Base-by-base conservation (phyloP, 345 rosid species). In the Excoecaria cochinchinensis region DNA sequence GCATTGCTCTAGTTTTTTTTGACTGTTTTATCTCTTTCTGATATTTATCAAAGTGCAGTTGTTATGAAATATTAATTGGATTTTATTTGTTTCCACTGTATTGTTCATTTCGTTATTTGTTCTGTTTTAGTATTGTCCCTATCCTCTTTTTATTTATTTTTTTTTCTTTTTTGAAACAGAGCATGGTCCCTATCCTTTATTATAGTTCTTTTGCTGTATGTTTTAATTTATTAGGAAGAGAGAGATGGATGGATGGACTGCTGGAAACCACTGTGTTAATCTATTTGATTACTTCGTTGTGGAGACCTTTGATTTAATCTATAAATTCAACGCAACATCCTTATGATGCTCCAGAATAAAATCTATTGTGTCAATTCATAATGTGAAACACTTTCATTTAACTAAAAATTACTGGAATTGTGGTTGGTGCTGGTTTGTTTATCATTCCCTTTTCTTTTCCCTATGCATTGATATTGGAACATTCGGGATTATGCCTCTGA, bases 371-470 rank as follows among this genome's bases (percentile, higher is more conserved):
- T 19, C 31, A 31, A 31, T 31, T 31, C 31, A 31, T 31, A 31
- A 31, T 31, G 21, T 56, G 7, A n/a, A 56, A 4, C 4, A 53
- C n/a, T 21, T 56, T 19, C 8, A n/a, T n/a, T 24, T 56, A 19
- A 19, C 25, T 14, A 4, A 1, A 56, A 56, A 56, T 42, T 40
- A 17, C 21, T 19, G 51, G 11, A 14, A 39, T 22, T 42, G 19
- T 6, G n/a, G 44, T 11, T 39, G 62, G 64, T 3, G 57, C 53
- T 71, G 74, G 40, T 51, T 52, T 69, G 72, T 17, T 39, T 69
- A 22, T n/a, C 3, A 13, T 24, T 15, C 31, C 31, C 2, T 31
- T 31, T 31, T 31, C 31, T 19, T 19, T 21, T 14, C 3, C 38
- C 6, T 53, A 4, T 51, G 31, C 42, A 36, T 12, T 36, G 10